Evolutionary conservation across 371 early-diverging fungal species (phyloP), one percentile per base, ranked within the genome.

Genomic region (Mucor lusitanicus): DNA sequence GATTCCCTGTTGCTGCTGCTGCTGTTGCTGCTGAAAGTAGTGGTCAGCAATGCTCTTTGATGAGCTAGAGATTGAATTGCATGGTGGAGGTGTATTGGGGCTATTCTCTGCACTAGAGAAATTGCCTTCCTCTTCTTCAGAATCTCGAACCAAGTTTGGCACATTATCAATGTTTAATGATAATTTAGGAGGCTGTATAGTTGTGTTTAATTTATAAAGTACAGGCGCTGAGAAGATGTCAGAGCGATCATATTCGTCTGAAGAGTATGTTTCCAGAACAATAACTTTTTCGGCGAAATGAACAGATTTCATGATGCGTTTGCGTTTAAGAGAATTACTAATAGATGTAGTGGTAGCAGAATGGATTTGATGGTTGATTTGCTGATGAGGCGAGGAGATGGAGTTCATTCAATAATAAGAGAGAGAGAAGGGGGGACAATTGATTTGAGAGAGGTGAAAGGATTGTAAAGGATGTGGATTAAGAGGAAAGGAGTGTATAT

Each of bases 171-270:
- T 72, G n/a, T 25, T 42, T 28, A 72, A 54, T n/a, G 73, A 59
- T 30, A 72, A 54, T 54, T 62, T 57, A 39, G 69, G 73, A 58
- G 61, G 56, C 17, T 59, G 44, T 9, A 70, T 53, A 23, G 55
- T 62, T 30, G 73, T 65, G 39, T 72, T 72, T 17, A 72, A 25
- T 69, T 68, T 72, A 59, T 72, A 72, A 19, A 72, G 63, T 37
- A 61, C 53, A 58, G 73, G 66, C 33, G 64, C 23, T 35, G 69
- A 61, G 32, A 69, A 62, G 17, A 72, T 68, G 68, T 46, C 83
- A 23, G 80, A 78, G 2, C 92, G 85, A 65, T 92, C 92, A 66
- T 92, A 92, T 64, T 89, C 86, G 5, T 85, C 84, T 11, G 86
- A 75, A 28, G 88, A 84, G 75, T 84, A 92, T 19, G 92, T 91